These are phyloP conservation scores for Paxillus ammoniavirescens DNA, from an alignment of 768 basidiomycete species.

Conservation along the genomic window DNA sequence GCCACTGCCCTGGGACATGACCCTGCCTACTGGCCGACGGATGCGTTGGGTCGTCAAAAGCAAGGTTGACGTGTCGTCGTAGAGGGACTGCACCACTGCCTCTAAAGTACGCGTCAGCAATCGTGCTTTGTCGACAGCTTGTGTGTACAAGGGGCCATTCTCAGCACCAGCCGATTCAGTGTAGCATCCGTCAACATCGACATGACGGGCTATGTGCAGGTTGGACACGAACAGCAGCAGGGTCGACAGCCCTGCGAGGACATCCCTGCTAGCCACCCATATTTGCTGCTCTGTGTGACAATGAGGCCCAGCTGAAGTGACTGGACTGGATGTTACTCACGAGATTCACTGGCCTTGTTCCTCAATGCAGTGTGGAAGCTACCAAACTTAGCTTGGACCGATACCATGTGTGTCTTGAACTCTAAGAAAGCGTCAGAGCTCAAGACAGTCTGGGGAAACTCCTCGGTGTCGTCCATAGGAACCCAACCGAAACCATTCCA, in stretches of 20 bases:
- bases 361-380: constrained; percentile 26
- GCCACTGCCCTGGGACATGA: constrained; percentile 15
- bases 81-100: constrained; percentile 65
- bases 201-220: constrained; percentile 74
- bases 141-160: constrained; percentile 52
- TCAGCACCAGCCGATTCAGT: constrained; percentile 42
- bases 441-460: constrained; percentile 46
- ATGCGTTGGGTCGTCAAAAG: constrained; percentile 54
- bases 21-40: constrained; percentile 11
- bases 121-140: constrained; percentile 69
- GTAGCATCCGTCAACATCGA: constrained; percentile 78
- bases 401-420: constrained; percentile 44
- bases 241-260: constrained; percentile 54
- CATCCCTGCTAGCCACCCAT: constrained; percentile 42
- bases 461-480: constrained; percentile 47
- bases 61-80: constrained; percentile 65
- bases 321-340: constrained; percentile 18
- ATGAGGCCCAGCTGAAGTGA: constrained; percentile 2
- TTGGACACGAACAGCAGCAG: constrained; percentile 63
- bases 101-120: constrained; percentile 69
- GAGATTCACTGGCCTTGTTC: constrained; percentile 16
- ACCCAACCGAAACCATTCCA: constrained; percentile 91
- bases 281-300: constrained; percentile 26
- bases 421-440: constrained; percentile 53
- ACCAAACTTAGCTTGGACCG: constrained; percentile 51